Evolutionary conservation across 2,329 filamentous ascomycete genomes (phyloP), one percentile per base, ranked within the genome.

Genomic region (Pseudopithomyces maydicus): DNA sequence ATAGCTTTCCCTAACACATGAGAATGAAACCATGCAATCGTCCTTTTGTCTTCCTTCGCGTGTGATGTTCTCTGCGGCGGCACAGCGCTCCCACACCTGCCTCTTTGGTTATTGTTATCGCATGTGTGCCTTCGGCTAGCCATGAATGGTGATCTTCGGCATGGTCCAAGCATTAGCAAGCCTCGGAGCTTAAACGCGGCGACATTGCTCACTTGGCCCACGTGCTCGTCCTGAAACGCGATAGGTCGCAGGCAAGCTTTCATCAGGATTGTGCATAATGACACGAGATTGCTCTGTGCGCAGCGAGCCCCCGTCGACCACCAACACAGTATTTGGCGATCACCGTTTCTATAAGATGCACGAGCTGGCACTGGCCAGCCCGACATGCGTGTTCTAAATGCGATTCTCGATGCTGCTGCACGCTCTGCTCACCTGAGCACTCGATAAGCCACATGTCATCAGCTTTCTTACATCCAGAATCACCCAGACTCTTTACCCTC

Each of bases 1-100:
- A 51, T 43, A 51, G 48, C 10, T 51, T 49, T 32, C 11, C 36
- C n/a, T 22, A 36, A 53, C 41, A 48, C 32, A 38, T 20, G 3
- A 12, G 19, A 45, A 23, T 23, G 32, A 5, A 8, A 3, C 14
- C 42, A 14, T 6, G n/a, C n/a, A 10, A 4, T 17, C 7, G 23
- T 11, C 7, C n/a, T 4, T n/a, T n/a, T 10, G 23, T 4, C 23
- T 29, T n/a, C 38, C 38, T 36, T 41, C n/a, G n/a, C n/a, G n/a
- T 41, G 38, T 41, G 38, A 41, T 41, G n/a, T 2, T 19, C n/a
- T 6, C 17, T 41, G 17, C 19, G 38, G 15, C 15, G 38, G n/a
- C 15, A 10, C 8, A 10, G n/a, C n/a, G 19, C n/a, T 11, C 19
- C 2, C 41, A 12, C 43, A 47, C 44, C 29, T 47, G 26, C 29